A percentile compares a stretch with the other conserved stretches of the same genome.
These are phyloP conservation scores for Cyberlindnera mrakii DNA, from an alignment of 805 yeast species.

Conservation along the genomic window DNA sequence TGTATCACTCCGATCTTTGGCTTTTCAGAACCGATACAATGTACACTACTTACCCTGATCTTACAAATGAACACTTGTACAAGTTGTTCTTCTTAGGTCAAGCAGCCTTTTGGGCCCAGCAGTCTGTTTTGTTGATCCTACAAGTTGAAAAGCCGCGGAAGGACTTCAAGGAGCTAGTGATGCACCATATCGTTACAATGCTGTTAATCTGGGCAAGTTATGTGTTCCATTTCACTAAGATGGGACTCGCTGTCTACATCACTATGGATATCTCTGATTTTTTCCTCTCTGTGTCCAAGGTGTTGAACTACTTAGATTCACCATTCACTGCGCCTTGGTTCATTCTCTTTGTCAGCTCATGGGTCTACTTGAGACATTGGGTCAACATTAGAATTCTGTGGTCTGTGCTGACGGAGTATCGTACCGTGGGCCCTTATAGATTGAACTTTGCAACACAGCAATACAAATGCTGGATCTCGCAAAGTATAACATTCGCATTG, in stretches of 20 bases:
- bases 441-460: constrained; percentile 87
- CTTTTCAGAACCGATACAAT: constrained; percentile 78
- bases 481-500: constrained; percentile 77
- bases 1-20: constrained; percentile 84
- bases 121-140: constrained; percentile 71
- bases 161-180: constrained; percentile 84
- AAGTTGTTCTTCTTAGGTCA: constrained; percentile 84
- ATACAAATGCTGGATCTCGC: constrained; percentile 94
- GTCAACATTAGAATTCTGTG: constrained; percentile 74
- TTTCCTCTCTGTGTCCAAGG: constrained; percentile 77
- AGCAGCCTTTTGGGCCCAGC: constrained; percentile 98
- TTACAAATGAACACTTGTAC: constrained; percentile 58
- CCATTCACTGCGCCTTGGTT: constrained; percentile 58
- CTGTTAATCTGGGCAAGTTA: constrained; percentile 81
- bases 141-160: constrained; percentile 94
- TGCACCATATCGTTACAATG: constrained; percentile 91
- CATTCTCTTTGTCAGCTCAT: constrained; percentile 55
- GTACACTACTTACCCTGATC: constrained; percentile 80
- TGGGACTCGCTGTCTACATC: constrained; percentile 84
- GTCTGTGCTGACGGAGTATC: constrained; percentile 82
- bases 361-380: constrained; percentile 90
- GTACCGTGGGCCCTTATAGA: constrained; percentile 73
- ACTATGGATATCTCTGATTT: constrained; percentile 97
- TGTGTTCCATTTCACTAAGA: constrained; percentile 93
- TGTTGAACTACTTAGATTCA: constrained; percentile 80